Percentiles rank a stretch among this genome's conserved stretches.
Conservation (phyloP, 2,329 filamentous ascomycete genomes). For the Cryphonectria naterciae region DNA sequence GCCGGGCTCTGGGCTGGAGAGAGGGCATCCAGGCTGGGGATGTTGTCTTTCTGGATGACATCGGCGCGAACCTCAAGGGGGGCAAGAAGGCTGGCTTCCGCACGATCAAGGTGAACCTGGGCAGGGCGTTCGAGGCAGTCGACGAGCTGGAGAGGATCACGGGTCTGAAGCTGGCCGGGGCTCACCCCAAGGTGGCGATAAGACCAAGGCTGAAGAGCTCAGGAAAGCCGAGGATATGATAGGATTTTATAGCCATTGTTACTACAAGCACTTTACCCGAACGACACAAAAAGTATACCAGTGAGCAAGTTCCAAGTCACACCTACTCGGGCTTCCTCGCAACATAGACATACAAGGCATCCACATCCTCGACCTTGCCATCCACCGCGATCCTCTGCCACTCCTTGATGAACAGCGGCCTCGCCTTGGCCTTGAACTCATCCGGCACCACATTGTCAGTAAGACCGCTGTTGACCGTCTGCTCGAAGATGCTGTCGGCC, state of each 20-base stretch:
- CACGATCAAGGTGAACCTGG: constrained; percentile 84
- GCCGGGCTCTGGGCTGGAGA: constrained; percentile 48
- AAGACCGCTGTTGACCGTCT: constrained; percentile 32
- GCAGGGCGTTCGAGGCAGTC: constrained; percentile 79
- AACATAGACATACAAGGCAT: constrained; percentile 39
- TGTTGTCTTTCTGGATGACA: constrained; percentile 88
- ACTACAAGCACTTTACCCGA: too few relatives aligned
- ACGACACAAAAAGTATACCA: too few relatives aligned
- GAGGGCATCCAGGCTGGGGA: constrained; percentile 64
- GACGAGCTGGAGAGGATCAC: constrained; percentile 77
- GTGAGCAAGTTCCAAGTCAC: too few relatives aligned
- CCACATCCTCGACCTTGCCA: constrained; percentile 36
- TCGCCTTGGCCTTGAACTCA: constrained; percentile 33
- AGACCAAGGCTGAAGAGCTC: constrained; percentile 40
- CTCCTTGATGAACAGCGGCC: constrained; percentile 37
- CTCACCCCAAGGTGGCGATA: constrained; percentile 55
- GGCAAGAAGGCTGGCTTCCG: constrained; percentile 74
- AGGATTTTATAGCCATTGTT: not conserved
- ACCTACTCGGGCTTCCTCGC: constrained; percentile 30
- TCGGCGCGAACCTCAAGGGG: constrained; percentile 88
- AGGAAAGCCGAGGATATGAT: constrained; percentile 47
- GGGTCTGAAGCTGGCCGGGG: constrained; percentile 65
- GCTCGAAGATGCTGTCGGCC: constrained; percentile 38
- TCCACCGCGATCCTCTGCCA: constrained; percentile 38
- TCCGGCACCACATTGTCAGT: constrained; percentile 30